Conservation (phyloP, 1,284 basidiomycete genomes). For the Papiliotrema flavescens region DNA sequence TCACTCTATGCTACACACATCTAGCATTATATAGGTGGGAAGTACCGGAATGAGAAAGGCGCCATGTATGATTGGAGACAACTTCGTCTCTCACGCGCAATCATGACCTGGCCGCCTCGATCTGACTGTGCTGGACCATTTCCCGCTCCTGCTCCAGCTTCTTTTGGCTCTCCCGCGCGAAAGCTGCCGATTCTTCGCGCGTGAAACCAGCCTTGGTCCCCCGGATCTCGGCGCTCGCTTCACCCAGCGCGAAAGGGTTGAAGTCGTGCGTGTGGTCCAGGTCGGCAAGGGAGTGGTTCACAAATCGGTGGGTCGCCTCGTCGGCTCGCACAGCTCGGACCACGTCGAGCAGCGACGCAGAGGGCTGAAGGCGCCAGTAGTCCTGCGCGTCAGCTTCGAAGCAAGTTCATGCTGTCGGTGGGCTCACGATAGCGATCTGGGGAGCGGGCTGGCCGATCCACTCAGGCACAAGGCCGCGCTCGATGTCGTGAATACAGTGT, state of each 20-base stretch:
- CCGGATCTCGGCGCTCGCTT: slow-evolving; percentile 77
- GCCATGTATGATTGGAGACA: no score
- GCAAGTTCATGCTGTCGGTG: background rate
- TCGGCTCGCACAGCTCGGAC: slow-evolving; percentile 88
- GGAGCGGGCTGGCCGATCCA: slow-evolving; percentile 75
- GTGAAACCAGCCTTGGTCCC: slow-evolving; percentile 72
- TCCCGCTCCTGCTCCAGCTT: slow-evolving; percentile 17
- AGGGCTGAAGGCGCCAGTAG: slow-evolving; percentile 77
- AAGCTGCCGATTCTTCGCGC: slow-evolving; percentile 63
- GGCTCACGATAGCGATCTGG: slow-evolving; percentile 69
- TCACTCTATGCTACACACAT: no score
- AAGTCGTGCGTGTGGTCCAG: slow-evolving; percentile 70
- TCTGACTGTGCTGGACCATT: background rate
- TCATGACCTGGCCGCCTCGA: background rate
- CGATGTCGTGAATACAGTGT: slow-evolving; percentile 75
- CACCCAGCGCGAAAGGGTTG: slow-evolving; percentile 87
- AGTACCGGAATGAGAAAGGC: no score
- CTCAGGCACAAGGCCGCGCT: slow-evolving; percentile 79
- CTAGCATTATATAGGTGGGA: no score
- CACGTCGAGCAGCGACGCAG: slow-evolving; percentile 80
- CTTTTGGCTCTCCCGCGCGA: slow-evolving; percentile 46
- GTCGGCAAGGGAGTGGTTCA: slow-evolving; percentile 88
- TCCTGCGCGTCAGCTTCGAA: slow-evolving; percentile 41
- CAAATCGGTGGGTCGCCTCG: slow-evolving; percentile 87
- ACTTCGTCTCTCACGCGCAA: no score